Base-by-base conservation (phyloP, 768 basidiomycete species). In the Mycena polygramma region DNA sequence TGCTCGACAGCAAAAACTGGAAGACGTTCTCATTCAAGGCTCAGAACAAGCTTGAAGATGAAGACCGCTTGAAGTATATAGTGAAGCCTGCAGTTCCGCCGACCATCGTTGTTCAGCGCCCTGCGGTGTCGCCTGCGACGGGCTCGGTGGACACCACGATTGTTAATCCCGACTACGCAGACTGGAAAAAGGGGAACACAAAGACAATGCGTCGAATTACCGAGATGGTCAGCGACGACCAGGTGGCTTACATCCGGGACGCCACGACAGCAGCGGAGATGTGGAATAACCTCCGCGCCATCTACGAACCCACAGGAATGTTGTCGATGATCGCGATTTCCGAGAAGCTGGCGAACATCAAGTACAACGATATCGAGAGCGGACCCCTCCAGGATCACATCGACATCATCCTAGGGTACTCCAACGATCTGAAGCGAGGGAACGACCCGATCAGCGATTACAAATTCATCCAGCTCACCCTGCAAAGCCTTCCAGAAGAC, bases 381-480 rank as follows among this genome's bases (percentile, higher is more conserved):
- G 62, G 62, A 7, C 62, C 62, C 2, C 52, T 63, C n/a, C 62
- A 63, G n/a, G 52, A 41, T 35, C 62, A 63, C 52, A 37, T 63
- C 15, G 62, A 63, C 36, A 63, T 54, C 20, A 54, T 63, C 52
- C 52, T 17, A 4, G 51, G 51, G 4, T 54, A 53, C 8, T n/a
- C 62, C 22, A 37, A 15, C 39, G 41, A 43, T 30, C 15, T 58
- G 57, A 58, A 45, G 57, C 57, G 57, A 20, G 41, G 57, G 20
- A 58, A 58, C 37, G 41, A 58, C 41, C 22, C 39, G 11, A 6
- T 58, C 8, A 22, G 20, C 2, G 57, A 45, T 15, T 45, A 45
- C 57, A 58, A 45, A 22, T 22, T 58, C 4, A 7, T 58, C 20
- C 39, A 45, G 57, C 24, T 14, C 26, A 58, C 57, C 8, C 54